Evolutionary conservation across 768 basidiomycete species (phyloP).

Genomic region (Tylopilus felleus): DNA sequence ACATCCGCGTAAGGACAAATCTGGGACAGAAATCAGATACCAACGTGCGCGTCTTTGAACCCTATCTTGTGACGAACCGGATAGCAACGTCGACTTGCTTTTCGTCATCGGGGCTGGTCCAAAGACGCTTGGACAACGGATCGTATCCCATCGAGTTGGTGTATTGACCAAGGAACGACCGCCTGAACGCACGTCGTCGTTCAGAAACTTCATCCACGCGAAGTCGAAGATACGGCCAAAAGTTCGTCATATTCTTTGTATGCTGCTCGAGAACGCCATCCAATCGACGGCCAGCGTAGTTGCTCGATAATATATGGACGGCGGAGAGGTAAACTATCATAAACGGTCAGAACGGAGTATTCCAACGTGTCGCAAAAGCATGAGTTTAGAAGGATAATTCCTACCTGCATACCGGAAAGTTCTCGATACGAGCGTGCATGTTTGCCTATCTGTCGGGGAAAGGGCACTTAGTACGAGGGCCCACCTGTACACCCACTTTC

Average conservation of each 20-base stretch:
- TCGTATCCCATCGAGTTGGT: slow-evolving; percentile 27
- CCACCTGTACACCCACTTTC: slow-evolving; percentile 51
- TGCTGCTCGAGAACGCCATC: slow-evolving; percentile 36
- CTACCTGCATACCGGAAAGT: slow-evolving; percentile 63
- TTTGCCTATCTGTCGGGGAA: slow-evolving; percentile 39
- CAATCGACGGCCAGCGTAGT: slow-evolving; percentile 52
- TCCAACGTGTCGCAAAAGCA: not conserved
- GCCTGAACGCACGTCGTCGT: slow-evolving; percentile 39
- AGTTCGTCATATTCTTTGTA: slow-evolving; percentile 49
- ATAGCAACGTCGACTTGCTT: slow-evolving; percentile 55
- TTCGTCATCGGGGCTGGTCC: slow-evolving; percentile 57
- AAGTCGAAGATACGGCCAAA: slow-evolving; percentile 68
- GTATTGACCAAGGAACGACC: slow-evolving; percentile 49
- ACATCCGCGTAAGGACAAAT: slow-evolving; percentile 60
- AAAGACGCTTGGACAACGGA: slow-evolving; percentile 45
- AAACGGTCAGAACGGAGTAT: not conserved
- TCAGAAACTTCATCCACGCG: slow-evolving; percentile 43
- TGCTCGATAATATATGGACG: slow-evolving; percentile 39
- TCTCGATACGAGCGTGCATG: slow-evolving; percentile 54
- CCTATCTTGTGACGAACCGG: slow-evolving; percentile 39
- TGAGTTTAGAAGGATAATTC: not conserved
- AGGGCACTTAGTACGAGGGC: slow-evolving; percentile 54
- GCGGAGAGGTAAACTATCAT: slow-evolving; percentile 63
- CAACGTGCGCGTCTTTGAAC: not conserved
- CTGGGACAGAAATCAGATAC: slow-evolving; percentile 34